These are phyloP conservation scores for Monilinia aucupariae DNA, from an alignment of 2,329 filamentous ascomycete species.

Conservation along the genomic window DNA sequence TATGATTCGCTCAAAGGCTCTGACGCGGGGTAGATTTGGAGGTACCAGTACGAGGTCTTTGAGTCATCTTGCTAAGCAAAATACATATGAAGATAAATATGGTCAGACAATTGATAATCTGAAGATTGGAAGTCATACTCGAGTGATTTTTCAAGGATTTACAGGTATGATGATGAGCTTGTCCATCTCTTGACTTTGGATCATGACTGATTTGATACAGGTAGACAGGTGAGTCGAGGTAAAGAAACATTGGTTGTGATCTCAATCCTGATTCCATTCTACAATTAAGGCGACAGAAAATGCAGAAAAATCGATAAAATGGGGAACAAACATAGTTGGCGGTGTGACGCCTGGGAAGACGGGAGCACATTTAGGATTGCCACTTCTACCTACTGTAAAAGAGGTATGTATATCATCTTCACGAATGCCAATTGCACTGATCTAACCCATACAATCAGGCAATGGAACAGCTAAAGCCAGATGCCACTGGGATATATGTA, in stretches of 20 bases:
- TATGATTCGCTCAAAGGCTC: conserved; percentile 11
- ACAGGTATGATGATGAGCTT: conserved; percentile 44
- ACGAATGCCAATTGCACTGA: background rate
- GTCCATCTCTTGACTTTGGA: background rate
- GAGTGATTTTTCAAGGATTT: conserved; percentile 66
- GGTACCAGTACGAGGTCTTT: conserved; percentile 7
- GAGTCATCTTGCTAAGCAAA: conserved; percentile 23
- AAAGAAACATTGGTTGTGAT: conserved; percentile 3
- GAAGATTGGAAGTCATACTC: conserved; percentile 60
- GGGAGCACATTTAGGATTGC: conserved; percentile 67
- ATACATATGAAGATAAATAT: conserved; percentile 24
- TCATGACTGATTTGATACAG: conserved; percentile 7
- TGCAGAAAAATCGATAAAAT: conserved; percentile 68
- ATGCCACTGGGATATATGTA: conserved; percentile 76
- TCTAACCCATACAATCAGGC: conserved; percentile 42
- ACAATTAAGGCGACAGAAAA: conserved; percentile 62
- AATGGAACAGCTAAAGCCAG: conserved; percentile 63
- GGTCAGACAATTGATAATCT: conserved; percentile 59
- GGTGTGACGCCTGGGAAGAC: conserved; percentile 67
- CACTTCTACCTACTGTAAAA: conserved; percentile 63
- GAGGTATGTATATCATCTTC: conserved; percentile 38
- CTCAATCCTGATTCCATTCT: background rate
- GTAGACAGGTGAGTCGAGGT: conserved; percentile 32
- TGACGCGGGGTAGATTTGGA: conserved; percentile 22
- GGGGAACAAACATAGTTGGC: conserved; percentile 75